Evolutionary conservation across 2,329 filamentous ascomycete genomes (phyloP), one percentile per base, ranked within the genome.

Genomic region (Sordariomycetes sp.): DNA sequence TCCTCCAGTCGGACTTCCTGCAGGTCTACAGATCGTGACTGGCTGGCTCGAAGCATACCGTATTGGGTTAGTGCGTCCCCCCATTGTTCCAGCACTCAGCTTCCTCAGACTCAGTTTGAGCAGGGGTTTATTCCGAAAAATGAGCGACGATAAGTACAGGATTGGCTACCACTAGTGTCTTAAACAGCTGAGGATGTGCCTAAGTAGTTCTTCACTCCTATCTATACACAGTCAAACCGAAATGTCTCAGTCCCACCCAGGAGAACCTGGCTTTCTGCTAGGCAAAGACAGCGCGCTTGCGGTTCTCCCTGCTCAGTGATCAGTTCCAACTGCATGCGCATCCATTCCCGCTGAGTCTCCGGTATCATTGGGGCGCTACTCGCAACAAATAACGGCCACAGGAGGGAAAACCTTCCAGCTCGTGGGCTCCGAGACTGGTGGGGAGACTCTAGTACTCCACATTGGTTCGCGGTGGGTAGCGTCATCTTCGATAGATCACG

Each of bases 331-430:
- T 62, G 60, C 53, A 52, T 46, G 14, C 57, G 59, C 55, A 62
- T 59, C 60, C 60, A 62, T 25, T 53, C 46, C 22, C 59, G 54
- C 48, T 60, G 57, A 46, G 20, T 40, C 35, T 58, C 55, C n/a
- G 59, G 57, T 28, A 60, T 37, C 5, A 43, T 52, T 2, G 53
- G n/a, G 25, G 58, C 43, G 59, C 59, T 58, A 24, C 54, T 58
- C 18, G 57, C 59, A 28, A 62, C 51, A 55, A 59, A 37, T 6
- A 62, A 53, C n/a, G 60, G 60, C 60, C 60, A 62, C 20, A 62
- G 55, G 20, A 62, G 55, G 18, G 59, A 62, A 43, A 58, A 62
- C n/a, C 58, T 60, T 25, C 60, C 60, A 32, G 51, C 22, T 34
- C n/a, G n/a, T n/a, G n/a, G n/a, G 25, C 16, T 12, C 28, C 52